Evolutionary conservation across 1,284 basidiomycete genomes (phyloP), one percentile per base, ranked within the genome.

Genomic region (Marasmius fiardii): DNA sequence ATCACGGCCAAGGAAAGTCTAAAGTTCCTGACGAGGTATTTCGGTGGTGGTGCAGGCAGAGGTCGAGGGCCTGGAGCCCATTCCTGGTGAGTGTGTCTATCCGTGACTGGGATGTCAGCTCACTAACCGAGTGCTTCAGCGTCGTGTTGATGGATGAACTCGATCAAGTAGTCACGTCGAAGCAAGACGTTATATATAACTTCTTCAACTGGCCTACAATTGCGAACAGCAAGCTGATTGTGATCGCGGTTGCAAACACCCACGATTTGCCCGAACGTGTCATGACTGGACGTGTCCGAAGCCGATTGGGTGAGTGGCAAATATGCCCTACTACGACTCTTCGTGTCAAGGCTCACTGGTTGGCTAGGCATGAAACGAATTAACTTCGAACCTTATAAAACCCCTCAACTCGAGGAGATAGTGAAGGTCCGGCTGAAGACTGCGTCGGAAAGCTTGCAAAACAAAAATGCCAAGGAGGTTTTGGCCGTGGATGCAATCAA

Each of bases 161-260:
- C 1, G 96, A 99, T 71, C 96, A 98, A 69, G 81, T 99, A 33
- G 86, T 99, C 60, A 98, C 96, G 0, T 79, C 89, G 21, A 96
- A 97, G 67, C 96, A 99, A 71, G 95, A 98, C 63, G 96, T 99
- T 2, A 92, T 99, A 41, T 99, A 99, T 74, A 98, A 98, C 69
- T 96, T 99, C 73, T 99, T 99, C 81, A 98, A 98, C 69, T 99
- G 97, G 96, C 97, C 96, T 1, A 95, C 93, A 10, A 78, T 96
- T 56, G 81, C 84, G 0, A 86, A 86, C 14, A 93, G 91, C 54
- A 90, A 91, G 66, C 80, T 99, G 14, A 88, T 98, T 52, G 96
- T 99, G 1, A 83, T 99, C 53, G 97, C 97, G 0, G 95, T 99
- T 1, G 97, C 97, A 11, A 99, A 99, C 69, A 95, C 96, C 24